These are phyloP conservation scores for Leptographium wingfieldii DNA, from an alignment of 2,329 filamentous ascomycete genomes.

Conservation along the genomic window DNA sequence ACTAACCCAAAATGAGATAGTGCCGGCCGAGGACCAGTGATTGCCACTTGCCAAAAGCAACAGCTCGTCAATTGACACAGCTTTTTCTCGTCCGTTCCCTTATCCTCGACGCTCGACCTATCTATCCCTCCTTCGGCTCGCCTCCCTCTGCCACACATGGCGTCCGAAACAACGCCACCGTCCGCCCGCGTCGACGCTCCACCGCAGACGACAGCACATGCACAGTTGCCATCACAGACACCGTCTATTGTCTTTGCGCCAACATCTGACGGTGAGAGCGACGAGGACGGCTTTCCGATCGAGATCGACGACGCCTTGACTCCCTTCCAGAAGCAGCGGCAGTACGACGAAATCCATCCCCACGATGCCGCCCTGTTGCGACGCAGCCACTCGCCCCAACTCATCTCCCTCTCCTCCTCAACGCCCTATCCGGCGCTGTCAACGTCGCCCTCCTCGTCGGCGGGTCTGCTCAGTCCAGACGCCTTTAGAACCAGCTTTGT, in stretches of 20 bases:
- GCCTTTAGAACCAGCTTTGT: neutral
- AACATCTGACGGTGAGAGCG: neutral
- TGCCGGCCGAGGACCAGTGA: too few species aligned
- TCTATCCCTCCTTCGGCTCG: too few species aligned
- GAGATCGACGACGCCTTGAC: neutral
- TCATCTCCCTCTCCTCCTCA: neutral
- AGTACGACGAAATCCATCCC: slow-evolving; percentile 1
- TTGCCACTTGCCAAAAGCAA: too few species aligned
- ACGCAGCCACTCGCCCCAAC: slow-evolving; percentile 8
- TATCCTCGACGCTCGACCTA: neutral
- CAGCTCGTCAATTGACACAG: too few species aligned
- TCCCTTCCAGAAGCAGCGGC: neutral
- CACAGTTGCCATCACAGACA: neutral
- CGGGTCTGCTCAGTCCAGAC: slow-evolving; percentile 1
- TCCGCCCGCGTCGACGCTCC: neutral
- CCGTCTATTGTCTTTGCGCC: slow-evolving; percentile 1
- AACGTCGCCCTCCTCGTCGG: neutral
- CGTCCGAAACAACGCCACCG: neutral
- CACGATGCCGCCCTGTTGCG: slow-evolving; percentile 11
- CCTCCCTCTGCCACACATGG: neutral
- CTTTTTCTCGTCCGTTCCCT: too few species aligned
- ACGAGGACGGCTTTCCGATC: neutral
- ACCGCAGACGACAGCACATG: neutral
- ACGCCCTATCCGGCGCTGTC: neutral
- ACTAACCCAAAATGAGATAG: too few species aligned